Conservation (phyloP, 148 eudicot genomes). For the Pharnaceum exiguum region DNA sequence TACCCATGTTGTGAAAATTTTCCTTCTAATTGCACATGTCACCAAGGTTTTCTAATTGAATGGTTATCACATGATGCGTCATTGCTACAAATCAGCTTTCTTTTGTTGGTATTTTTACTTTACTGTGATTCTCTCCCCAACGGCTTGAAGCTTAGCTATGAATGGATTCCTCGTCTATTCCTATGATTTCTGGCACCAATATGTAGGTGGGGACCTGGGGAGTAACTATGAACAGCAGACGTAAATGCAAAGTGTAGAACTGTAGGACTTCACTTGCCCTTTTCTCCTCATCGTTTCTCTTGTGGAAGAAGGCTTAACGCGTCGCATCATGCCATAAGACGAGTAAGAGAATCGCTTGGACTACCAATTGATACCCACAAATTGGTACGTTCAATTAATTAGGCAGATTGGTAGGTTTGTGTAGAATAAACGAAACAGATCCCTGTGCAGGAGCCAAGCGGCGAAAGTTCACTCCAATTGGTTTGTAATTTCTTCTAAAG, state of each 20-base stretch:
- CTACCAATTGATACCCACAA: not conserved
- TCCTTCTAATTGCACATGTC: conserved; percentile 4
- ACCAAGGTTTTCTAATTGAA: conserved; percentile 5
- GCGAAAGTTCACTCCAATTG: not conserved
- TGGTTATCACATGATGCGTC: not conserved
- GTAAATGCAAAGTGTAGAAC: too few relatives aligned
- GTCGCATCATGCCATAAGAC: not conserved
- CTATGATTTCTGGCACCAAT: too few relatives aligned
- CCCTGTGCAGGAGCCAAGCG: not conserved
- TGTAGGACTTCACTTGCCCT: too few relatives aligned
- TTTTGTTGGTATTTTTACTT: too few relatives aligned
- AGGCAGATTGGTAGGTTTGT: not conserved
- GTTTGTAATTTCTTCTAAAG: not conserved
- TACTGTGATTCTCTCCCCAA: too few relatives aligned
- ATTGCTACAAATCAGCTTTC: not conserved
- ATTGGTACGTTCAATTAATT: not conserved
- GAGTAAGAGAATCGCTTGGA: too few relatives aligned
- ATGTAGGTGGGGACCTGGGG: too few relatives aligned
- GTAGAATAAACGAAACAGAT: not conserved
- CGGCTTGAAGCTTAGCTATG: too few relatives aligned
- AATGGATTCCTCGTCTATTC: too few relatives aligned
- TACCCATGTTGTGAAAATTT: conserved; percentile 13
- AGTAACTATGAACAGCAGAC: too few relatives aligned
- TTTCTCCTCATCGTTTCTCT: too few relatives aligned
- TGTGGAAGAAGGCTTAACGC: not conserved